A percentile compares a stretch with the other conserved stretches of the same genome.
Conservation (phyloP, 2,329 filamentous ascomycete species). For the Aspergillus hortae region DNA sequence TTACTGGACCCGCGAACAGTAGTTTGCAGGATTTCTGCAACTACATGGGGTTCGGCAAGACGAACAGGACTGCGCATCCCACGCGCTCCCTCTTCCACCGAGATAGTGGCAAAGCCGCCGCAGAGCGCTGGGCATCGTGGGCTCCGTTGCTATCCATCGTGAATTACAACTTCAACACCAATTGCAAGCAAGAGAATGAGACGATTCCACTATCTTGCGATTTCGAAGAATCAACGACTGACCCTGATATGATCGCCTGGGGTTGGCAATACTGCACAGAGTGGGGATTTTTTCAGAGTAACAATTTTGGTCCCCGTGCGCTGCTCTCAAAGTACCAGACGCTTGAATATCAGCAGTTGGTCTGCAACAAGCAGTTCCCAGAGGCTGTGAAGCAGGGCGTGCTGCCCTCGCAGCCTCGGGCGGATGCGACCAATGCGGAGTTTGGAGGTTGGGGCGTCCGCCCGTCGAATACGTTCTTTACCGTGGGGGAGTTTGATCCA, state of each 20-base stretch:
- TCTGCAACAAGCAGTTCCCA: conserved; percentile 50
- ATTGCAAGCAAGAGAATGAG: conserved; percentile 34
- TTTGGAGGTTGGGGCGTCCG: conserved; percentile 52
- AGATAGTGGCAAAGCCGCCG: conserved; percentile 40
- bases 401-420: conserved; percentile 41
- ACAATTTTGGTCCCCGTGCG: conserved; percentile 47
- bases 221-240: conserved; percentile 30
- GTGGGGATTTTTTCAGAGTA: conserved; percentile 50
- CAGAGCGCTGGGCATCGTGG: conserved; percentile 42
- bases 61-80: conserved; percentile 28
- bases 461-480: conserved; percentile 52
- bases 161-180: conserved; percentile 39
- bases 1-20: conserved; percentile 31
- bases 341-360: conserved; percentile 41
- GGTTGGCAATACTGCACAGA: conserved; percentile 53
- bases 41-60: conserved; percentile 41
- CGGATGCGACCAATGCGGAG: conserved; percentile 37
- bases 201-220: conserved; percentile 32
- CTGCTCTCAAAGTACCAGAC: conserved; percentile 48
- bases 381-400: conserved; percentile 35
- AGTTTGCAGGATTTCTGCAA: conserved; percentile 44
- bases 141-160: conserved; percentile 34
- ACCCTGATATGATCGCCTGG: conserved; percentile 43
- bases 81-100: conserved; percentile 40
- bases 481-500: conserved; percentile 50